Percentiles rank a stretch among this genome's conserved stretches.
These are phyloP conservation scores for Ogataea zsoltii DNA, from an alignment of 805 yeast species.

Conservation along the genomic window DNA sequence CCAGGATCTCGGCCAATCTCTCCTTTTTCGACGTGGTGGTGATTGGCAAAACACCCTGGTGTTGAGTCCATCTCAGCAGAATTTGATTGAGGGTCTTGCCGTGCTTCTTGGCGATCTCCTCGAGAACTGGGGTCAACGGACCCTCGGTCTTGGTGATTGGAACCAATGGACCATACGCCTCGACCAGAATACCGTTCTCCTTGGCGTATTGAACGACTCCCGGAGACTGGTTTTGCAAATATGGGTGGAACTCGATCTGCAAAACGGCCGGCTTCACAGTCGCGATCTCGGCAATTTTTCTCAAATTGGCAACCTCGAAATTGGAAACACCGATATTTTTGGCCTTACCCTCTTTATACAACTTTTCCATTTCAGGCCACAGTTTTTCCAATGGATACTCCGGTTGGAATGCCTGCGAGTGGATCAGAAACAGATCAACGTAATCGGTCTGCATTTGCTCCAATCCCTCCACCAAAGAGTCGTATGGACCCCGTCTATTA, in stretches of 20 bases:
- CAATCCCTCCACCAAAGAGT: constrained; percentile 46
- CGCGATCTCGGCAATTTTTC: constrained; percentile 40
- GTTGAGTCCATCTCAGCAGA: constrained; percentile 46
- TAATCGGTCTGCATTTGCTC: constrained; percentile 50
- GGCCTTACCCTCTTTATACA: constrained; percentile 54
- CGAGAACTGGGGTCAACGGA: constrained; percentile 36
- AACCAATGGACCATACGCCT: constrained; percentile 49
- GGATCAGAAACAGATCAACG: constrained; percentile 62
- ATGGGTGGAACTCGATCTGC: constrained; percentile 68
- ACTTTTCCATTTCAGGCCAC: constrained; percentile 48
- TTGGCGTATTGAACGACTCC: constrained; percentile 43
- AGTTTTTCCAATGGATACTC: constrained; percentile 44
- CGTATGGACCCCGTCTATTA: constrained; percentile 42
- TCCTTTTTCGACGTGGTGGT: constrained; percentile 45
- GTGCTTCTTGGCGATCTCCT: constrained; percentile 37
- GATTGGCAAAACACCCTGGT: constrained; percentile 44
- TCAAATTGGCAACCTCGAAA: constrained; percentile 47
- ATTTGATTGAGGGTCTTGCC: constrained; percentile 40
- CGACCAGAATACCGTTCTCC: constrained; percentile 38
- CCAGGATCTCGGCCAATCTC: constrained; percentile 41
- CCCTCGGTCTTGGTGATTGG: constrained; percentile 40
- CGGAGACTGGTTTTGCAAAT: constrained; percentile 59
- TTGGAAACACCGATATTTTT: constrained; percentile 52
- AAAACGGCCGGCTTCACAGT: constrained; percentile 53
- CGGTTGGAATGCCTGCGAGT: constrained; percentile 48